Percentiles rank a stretch among this genome's conserved stretches.
phyloP scores from a whole-genome alignment of 1,139 yeast genomes.

The Blastobotrys petasosporus region DNA sequence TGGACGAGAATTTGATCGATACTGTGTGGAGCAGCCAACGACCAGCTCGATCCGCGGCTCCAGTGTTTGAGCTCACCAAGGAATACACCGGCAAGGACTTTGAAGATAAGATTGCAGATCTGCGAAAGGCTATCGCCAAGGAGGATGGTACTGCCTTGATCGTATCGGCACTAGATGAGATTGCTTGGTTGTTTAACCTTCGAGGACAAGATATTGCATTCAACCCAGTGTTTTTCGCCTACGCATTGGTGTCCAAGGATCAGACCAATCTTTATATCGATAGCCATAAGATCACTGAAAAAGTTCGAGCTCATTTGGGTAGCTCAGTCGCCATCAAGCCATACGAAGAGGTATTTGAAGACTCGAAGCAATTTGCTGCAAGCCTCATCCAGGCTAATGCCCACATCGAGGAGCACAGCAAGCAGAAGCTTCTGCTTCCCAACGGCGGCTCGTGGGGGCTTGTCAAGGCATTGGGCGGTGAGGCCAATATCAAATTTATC shows the following conservation, averaged over 20 bases:
- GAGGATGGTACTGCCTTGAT: constrained; percentile 45
- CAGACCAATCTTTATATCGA: constrained; percentile 58
- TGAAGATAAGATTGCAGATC: constrained; percentile 40
- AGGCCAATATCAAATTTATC: constrained; percentile 40
- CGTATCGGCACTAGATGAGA: constrained; percentile 75
- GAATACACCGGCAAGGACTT: constrained; percentile 40
- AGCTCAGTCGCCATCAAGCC: constrained; percentile 30
- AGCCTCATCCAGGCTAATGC: constrained; percentile 32
- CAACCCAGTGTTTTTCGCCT: constrained; percentile 89
- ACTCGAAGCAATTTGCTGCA: constrained; percentile 28
- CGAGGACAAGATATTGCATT: constrained; percentile 81
- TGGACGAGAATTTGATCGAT: constrained; percentile 67
- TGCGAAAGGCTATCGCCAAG: constrained; percentile 41
- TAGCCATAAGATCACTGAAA: constrained; percentile 54
- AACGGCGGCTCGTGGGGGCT: constrained; percentile 78
- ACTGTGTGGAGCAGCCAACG: constrained; percentile 57
- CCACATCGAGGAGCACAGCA: constrained; percentile 9
- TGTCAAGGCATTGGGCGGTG: constrained; percentile 47
- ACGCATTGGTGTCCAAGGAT: constrained; percentile 60
- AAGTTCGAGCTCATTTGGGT: constrained; percentile 31
- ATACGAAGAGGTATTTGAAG: constrained; percentile 34
- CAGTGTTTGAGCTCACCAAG: constrained; percentile 28
- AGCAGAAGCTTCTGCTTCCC: constrained; percentile 50
- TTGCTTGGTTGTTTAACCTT: constrained; percentile 87
- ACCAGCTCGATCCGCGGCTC: constrained; percentile 34